Base-by-base conservation (phyloP, 352 stramenopile species). In the Globisporangium acanthophoron region DNA sequence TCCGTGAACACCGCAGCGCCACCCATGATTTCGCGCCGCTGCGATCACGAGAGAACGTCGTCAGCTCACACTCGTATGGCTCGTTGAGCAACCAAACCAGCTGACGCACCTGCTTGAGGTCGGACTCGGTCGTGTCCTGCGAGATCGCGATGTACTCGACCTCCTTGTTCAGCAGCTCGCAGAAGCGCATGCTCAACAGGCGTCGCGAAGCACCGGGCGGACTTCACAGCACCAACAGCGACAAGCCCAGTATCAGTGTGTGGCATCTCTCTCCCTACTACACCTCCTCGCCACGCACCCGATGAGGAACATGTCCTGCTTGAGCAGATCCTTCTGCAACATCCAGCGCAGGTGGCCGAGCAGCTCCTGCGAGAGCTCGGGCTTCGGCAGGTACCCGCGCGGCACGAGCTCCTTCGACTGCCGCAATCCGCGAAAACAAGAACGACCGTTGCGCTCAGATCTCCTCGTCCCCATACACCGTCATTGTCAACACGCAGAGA, bases 71-170 rank as follows among this genome's bases (percentile, higher is more conserved):
- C 6, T 20, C 27, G 5, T 24, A 21, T 13, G 18, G 7, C 35
- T 15, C 35, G 8, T 9, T 15, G 12, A 15, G 9, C 35, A 41
- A 15, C 35, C 9, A 41, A 41, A 13, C 35, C 11, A 15, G 18
- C 35, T 12, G 12, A n/a, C 31, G 11, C 41, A 85, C 75, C 72
- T 96, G 90, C 61, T 97, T 97, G 21, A 97, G 63, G 62, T 97
- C 90, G 0, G 82, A 90, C 67, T 98, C 95, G 0, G 95, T 98
- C 40, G 92, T 98, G 76, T 98, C 95, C 33, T 85, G 77, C 24
- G 91, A 97, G 53, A 99, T 78, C n/a, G 88, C 76, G 21, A 99
- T 78, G 64, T 93, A 96, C 61, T 96, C 87, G 31, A 93, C 83
- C 41, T 93, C 85, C 39, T 83, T 84, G 55, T 94, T 74, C 47